Evolutionary conservation across 1,284 basidiomycete species (phyloP).

Genomic region (Inonotus hispidus): DNA sequence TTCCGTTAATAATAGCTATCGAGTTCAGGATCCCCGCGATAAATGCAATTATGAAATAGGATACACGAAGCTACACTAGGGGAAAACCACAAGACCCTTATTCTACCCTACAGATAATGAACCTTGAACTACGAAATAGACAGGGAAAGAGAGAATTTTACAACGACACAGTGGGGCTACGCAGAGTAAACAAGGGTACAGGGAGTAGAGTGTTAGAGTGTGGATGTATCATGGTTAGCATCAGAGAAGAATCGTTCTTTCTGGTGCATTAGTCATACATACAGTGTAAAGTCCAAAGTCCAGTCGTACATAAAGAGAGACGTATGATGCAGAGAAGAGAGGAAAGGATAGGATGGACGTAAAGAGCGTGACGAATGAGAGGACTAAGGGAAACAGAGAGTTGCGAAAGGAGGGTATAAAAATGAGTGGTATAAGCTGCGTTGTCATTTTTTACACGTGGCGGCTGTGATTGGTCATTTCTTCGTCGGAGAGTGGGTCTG

Average conservation of each 20-base stretch:
- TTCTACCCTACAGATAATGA: not conserved
- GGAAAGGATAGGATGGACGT: not conserved
- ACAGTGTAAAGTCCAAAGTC: not conserved
- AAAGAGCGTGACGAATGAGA: not conserved
- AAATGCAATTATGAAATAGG: not conserved
- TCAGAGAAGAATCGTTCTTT: not conserved
- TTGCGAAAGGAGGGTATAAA: not conserved
- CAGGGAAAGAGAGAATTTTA: not conserved
- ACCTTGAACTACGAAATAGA: not conserved
- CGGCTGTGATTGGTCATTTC: not conserved
- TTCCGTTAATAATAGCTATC: no score
- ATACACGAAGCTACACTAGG: not conserved
- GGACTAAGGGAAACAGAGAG: not conserved
- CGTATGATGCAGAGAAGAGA: not conserved
- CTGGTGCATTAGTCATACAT: not conserved
- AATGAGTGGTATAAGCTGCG: not conserved
- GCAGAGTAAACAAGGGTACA: not conserved
- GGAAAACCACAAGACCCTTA: not conserved
- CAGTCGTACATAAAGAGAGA: not conserved
- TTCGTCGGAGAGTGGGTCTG: no score
- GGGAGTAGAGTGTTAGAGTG: not conserved
- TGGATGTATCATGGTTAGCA: not conserved
- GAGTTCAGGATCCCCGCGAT: not conserved
- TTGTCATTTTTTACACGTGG: not conserved
- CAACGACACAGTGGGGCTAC: not conserved